phyloP scores from a whole-genome alignment of 140 eudicot species.

The Ambrosia hybrid region DNA sequence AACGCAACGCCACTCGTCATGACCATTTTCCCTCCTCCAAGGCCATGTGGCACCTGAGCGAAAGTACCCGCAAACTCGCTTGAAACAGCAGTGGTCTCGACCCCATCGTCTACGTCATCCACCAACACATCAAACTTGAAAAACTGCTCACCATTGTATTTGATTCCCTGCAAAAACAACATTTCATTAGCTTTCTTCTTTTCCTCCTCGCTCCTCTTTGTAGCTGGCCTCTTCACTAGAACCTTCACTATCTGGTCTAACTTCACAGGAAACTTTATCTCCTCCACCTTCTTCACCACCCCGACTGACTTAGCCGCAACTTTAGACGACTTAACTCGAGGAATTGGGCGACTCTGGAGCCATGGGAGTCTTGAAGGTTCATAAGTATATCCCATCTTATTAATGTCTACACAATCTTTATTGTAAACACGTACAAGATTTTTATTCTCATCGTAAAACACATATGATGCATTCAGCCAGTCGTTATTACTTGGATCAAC shows the following conservation, averaged over 20 bases:
- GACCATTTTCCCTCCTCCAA: constrained; percentile 12
- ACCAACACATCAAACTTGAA: constrained; percentile 60
- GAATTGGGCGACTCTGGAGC: constrained; percentile 25
- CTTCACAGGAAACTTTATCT: constrained; percentile 13
- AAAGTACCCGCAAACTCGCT: constrained; percentile 57
- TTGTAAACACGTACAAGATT: constrained; percentile 45
- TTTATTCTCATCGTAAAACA: constrained; percentile 61
- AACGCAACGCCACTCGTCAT: constrained; percentile 32
- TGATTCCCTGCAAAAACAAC: constrained; percentile 47
- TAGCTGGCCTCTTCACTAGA: constrained; percentile 41
- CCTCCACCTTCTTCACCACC: constrained; percentile 30
- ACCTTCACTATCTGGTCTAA: constrained; percentile 24
- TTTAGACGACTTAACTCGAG: constrained; percentile 5
- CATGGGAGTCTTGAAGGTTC: constrained; percentile 41
- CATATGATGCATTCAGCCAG: constrained; percentile 37
- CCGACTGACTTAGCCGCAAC: background rate
- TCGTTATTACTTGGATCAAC: constrained; percentile 34
- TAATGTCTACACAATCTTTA: constrained; percentile 36
- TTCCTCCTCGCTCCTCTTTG: constrained; percentile 35
- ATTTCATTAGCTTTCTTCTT: constrained; percentile 52
- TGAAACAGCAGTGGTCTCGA: background rate
- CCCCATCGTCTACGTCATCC: constrained; percentile 50
- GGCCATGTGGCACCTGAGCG: constrained; percentile 28
- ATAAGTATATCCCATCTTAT: constrained; percentile 39
- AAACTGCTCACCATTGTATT: constrained; percentile 25